Evolutionary conservation across 2,329 filamentous ascomycete species (phyloP), one percentile per base, ranked within the genome.

Genomic region (Phaeoacremonium minimum): DNA sequence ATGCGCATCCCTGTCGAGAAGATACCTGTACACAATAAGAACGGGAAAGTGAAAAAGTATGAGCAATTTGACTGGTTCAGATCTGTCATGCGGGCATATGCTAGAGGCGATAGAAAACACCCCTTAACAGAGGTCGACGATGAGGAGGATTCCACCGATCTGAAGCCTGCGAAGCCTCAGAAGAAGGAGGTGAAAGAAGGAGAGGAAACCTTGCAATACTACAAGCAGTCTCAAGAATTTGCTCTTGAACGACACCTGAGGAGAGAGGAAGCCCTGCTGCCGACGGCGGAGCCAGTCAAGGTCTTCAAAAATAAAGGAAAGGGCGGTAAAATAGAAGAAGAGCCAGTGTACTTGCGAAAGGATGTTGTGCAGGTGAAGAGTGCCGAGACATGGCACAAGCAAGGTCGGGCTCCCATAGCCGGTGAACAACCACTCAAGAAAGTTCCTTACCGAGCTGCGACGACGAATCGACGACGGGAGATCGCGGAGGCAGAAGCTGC

Each of bases 331-430:
- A 64, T 75, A 4, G 84, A 83, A 30, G 77, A 86, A 40, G 88
- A 95, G 55, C 81, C 87, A 1, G 88, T 97, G 0, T 97, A 80
- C 54, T 73, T 73, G 1, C 81, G 91, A 20, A 75, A 77, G 36
- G 90, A 97, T 46, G 80, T 97, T 1, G 79, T 90, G 3, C 72
- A 76, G 28, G 95, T 94, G 57, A 90, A 95, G 59, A 94, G 87
- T 18, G 85, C 86, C 2, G 93, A 98, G 57, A 95, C 87, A 2
- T 98, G 93, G 93, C 93, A 97, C 57, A 96, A 96, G 57, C 91
- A 96, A 67, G 93, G 93, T 0, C 78, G 91, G 9, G 83, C 81
- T 17, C 80, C 93, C 4, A 73, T 77, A 17, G 53, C 70, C 0
- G 88, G 86, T 4, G 80, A 85, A 46, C 64, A 79, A 33, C 87